These are phyloP conservation scores for Centella asiatica DNA, from an alignment of 129 eudicot species.

Conservation along the genomic window DNA sequence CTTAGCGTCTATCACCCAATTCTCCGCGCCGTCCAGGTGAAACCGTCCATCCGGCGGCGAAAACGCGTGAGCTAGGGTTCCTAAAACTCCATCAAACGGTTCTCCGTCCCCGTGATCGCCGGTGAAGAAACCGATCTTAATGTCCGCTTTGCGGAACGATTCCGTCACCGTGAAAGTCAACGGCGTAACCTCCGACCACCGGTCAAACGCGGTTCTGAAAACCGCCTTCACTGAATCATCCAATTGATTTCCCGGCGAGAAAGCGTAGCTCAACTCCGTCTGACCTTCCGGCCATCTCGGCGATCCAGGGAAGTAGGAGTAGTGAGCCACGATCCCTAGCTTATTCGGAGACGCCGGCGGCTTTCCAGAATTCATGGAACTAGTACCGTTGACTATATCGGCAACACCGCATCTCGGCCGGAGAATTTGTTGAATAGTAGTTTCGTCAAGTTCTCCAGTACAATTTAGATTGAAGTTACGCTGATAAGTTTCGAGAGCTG, in stretches of 20 bases:
- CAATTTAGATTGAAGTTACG: conserved; percentile 50
- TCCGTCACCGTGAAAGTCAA: conserved; percentile 37
- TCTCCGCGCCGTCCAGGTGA: conserved; percentile 47
- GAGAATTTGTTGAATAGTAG: conserved; percentile 34
- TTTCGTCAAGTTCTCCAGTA: conserved; percentile 51
- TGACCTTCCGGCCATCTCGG: conserved; percentile 32
- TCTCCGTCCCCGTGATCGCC: conserved; percentile 87
- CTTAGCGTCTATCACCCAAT: conserved; percentile 39
- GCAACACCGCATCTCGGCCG: conserved; percentile 11
- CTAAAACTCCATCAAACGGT: conserved; percentile 58
- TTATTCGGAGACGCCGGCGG: not conserved
- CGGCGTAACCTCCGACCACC: conserved; percentile 66
- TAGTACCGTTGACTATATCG: conserved; percentile 11
- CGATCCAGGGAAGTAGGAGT: conserved; percentile 30
- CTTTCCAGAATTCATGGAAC: conserved; percentile 6
- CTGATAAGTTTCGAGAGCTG: conserved; percentile 41
- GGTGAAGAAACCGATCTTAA: conserved; percentile 43
- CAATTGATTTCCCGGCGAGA: conserved; percentile 14
- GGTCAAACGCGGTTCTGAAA: conserved; percentile 36
- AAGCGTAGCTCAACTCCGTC: conserved; percentile 34
- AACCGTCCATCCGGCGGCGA: conserved; percentile 52
- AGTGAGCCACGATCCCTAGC: conserved; percentile 24
- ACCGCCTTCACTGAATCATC: conserved; percentile 21
- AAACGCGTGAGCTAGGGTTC: conserved; percentile 63
- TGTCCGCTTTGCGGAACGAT: conserved; percentile 22